Percentiles rank a stretch among this genome's conserved stretches.
phyloP scores from a whole-genome alignment of 1,139 yeast genomes.

The Nakaseomyces glabratus region DNA sequence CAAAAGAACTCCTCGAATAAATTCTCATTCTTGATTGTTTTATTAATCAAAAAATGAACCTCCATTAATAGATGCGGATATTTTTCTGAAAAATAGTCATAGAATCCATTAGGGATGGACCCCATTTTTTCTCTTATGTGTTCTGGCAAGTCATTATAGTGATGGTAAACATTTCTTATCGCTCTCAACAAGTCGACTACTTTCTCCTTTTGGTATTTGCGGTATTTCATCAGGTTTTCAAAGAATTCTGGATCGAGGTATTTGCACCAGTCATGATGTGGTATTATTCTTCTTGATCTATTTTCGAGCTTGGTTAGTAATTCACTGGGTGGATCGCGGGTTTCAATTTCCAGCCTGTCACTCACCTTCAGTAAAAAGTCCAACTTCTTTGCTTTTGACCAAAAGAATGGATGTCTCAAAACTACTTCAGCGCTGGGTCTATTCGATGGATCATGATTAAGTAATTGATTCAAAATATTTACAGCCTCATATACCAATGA shows the following conservation, averaged over 20 bases:
- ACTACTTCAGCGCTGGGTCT: slow-evolving; percentile 68
- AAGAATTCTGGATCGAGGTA: slow-evolving; percentile 61
- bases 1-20: slow-evolving; percentile 48
- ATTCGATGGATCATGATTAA: slow-evolving; percentile 51
- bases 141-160: slow-evolving; percentile 78
- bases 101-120: slow-evolving; percentile 77
- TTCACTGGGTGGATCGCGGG: slow-evolving; percentile 76
- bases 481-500: slow-evolving; percentile 48
- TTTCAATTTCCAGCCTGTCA: slow-evolving; percentile 82
- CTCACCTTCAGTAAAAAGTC: slow-evolving; percentile 80
- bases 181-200: slow-evolving; percentile 83
- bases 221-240: slow-evolving; percentile 78
- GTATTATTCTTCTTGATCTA: slow-evolving; percentile 45
- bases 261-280: slow-evolving; percentile 68
- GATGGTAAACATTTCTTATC: slow-evolving; percentile 84
- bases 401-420: slow-evolving; percentile 78
- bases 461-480: slow-evolving; percentile 67
- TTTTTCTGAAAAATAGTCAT: slow-evolving; percentile 57
- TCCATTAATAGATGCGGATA: slow-evolving; percentile 77
- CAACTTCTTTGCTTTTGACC: slow-evolving; percentile 67
- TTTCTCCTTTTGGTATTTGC: slow-evolving; percentile 74
- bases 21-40: slow-evolving; percentile 52
- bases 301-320: slow-evolving; percentile 53
- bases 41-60: slow-evolving; percentile 56
- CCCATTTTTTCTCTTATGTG: slow-evolving; percentile 55